These are phyloP conservation scores for Talaromyces sp. DNA, from an alignment of 2,329 filamentous ascomycete genomes.

Conservation along the genomic window DNA sequence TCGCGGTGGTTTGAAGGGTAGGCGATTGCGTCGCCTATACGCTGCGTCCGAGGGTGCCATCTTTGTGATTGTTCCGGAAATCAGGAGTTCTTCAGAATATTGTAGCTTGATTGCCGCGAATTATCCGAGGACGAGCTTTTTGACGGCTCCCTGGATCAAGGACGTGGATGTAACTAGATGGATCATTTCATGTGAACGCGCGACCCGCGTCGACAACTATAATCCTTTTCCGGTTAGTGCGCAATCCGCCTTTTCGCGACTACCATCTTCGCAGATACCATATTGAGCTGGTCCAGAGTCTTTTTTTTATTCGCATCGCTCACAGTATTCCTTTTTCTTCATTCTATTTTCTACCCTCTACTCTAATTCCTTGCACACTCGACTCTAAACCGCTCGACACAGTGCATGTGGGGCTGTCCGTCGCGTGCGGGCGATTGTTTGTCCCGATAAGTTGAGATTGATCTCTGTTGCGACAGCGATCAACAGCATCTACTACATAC, in stretches of 20 bases:
- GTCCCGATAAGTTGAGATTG: not conserved
- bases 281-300: not conserved
- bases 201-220: not conserved
- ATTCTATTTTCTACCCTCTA: not conserved
- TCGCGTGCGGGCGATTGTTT: not conserved
- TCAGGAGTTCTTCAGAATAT: not conserved
- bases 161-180: not conserved
- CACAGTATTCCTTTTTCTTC: not conserved
- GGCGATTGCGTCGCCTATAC: constrained; percentile 29
- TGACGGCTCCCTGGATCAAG: not conserved
- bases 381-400: not conserved
- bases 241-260: not conserved
- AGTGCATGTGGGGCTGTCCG: not conserved
- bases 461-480: not conserved
- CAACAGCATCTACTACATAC: not conserved
- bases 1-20: constrained; percentile 43
- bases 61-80: not conserved
- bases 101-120: not conserved
- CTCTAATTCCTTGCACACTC: not conserved
- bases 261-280: not conserved
- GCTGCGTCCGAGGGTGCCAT: not conserved
- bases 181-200: not conserved
- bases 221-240: not conserved
- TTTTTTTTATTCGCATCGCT: not conserved
- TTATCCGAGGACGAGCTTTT: not conserved